phyloP scores from a whole-genome alignment of 192 early-diverging fungal genomes.

The Pilobolus umbonatus region DNA sequence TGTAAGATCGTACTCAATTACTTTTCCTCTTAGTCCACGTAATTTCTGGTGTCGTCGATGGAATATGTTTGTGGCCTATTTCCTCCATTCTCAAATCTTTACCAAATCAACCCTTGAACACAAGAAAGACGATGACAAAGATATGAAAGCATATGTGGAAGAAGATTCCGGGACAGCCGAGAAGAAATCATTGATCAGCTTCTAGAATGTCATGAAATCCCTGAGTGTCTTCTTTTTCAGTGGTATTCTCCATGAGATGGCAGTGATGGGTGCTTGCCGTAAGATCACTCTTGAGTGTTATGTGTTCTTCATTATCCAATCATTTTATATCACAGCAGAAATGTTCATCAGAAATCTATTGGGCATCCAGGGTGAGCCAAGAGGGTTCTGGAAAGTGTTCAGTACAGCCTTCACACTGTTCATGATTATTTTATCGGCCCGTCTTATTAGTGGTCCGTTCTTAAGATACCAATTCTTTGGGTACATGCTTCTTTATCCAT shows the following conservation, averaged over 20 bases:
- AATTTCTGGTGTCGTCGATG: conserved; percentile 2
- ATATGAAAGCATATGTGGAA: too few species aligned
- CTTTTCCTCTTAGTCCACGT: background rate
- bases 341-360: too few species aligned
- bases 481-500: too few species aligned
- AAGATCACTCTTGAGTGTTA: conserved; percentile 13
- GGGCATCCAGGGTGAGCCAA: too few species aligned
- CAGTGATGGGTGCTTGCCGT: background rate
- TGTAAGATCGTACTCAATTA: background rate
- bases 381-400: too few species aligned
- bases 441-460: too few species aligned
- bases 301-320: conserved; percentile 5
- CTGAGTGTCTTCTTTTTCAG: background rate
- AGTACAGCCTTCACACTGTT: too few species aligned
- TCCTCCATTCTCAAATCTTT: conserved; percentile 10
- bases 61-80: conserved; percentile 12
- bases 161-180: background rate
- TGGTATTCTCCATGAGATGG: conserved; percentile 12
- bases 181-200: background rate
- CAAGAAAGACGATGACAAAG: too few species aligned
- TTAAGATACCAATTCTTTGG: too few species aligned
- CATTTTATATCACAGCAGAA: too few species aligned
- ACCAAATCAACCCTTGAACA: background rate
- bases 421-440: too few species aligned
- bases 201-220: background rate